Evolutionary conservation across 257 asterid genomes (phyloP).

Genomic region (Knoxia roxburghii): DNA sequence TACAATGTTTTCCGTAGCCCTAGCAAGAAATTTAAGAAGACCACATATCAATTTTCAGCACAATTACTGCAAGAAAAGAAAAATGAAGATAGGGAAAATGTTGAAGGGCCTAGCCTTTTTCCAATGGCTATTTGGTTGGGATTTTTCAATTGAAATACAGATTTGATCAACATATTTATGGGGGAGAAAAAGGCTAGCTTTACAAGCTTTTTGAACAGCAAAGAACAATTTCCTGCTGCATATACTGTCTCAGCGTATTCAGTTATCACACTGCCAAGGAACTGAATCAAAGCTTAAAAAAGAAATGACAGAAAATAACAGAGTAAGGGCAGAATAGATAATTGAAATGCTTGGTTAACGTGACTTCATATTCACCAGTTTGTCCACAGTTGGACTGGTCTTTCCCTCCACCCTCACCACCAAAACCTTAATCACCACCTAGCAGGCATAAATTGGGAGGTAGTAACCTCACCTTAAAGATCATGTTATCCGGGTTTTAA

Average conservation of each 20-base stretch:
- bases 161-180: not conserved
- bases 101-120: not conserved
- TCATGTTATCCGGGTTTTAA: not conserved
- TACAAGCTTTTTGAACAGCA: not conserved
- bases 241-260: not conserved
- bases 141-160: not conserved
- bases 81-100: not conserved
- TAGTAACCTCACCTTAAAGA: not conserved
- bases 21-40: slow-evolving; percentile 21
- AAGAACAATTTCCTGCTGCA: not conserved
- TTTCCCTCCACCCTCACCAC: not conserved
- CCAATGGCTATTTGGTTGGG: not conserved
- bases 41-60: not conserved
- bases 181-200: not conserved
- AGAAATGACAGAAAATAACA: not conserved
- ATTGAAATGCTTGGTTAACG: not conserved
- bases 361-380: not conserved
- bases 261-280: not conserved
- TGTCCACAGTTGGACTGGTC: not conserved
- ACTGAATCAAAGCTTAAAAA: not conserved
- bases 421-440: not conserved
- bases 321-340: not conserved
- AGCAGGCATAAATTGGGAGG: not conserved
- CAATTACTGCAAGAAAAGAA: not conserved
- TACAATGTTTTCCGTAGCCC: slow-evolving; percentile 49